A percentile compares a stretch with the other conserved stretches of the same genome.
Evolutionary conservation across 2,329 filamentous ascomycete genomes (phyloP).

Genomic region (Beauveria sp.): DNA sequence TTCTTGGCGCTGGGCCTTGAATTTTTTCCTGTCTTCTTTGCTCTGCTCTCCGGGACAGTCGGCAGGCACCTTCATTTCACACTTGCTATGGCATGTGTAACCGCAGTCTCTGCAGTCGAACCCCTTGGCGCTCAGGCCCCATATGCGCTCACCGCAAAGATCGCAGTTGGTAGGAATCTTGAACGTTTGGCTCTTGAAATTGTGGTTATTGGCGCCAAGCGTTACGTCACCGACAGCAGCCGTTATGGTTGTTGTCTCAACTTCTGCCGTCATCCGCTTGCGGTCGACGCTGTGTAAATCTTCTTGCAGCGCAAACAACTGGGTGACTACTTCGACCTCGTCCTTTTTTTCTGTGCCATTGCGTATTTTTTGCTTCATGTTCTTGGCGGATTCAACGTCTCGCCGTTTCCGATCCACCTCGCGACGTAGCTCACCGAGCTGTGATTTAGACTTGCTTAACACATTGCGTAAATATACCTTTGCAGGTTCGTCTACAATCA

Average conservation of each 20-base stretch:
- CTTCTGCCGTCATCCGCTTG: conserved; percentile 77
- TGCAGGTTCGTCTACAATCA: conserved; percentile 79
- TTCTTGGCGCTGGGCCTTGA: conserved; percentile 80
- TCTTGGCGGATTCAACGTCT: conserved; percentile 74
- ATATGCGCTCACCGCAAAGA: conserved; percentile 91
- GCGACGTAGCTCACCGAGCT: conserved; percentile 69
- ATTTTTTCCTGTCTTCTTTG: conserved; percentile 92
- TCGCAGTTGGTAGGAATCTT: conserved; percentile 99
- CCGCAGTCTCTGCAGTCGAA: conserved; percentile 95
- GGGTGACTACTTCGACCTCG: conserved; percentile 74
- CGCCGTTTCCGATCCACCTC: conserved; percentile 80
- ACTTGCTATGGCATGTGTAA: conserved; percentile 97
- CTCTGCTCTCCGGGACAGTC: conserved; percentile 89
- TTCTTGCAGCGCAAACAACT: conserved; percentile 80
- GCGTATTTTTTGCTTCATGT: conserved; percentile 65
- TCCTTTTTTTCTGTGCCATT: conserved; percentile 84
- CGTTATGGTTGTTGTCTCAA: conserved; percentile 92
- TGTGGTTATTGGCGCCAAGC: conserved; percentile 86
- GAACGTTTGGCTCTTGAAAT: conserved; percentile 98
- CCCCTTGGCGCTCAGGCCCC: conserved; percentile 93
- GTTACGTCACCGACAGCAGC: conserved; percentile 85
- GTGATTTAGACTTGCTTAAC: conserved; percentile 79
- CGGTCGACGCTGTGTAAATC: conserved; percentile 77
- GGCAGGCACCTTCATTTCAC: conserved; percentile 96
- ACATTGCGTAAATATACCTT: conserved; percentile 90